Evolutionary conservation across 148 eudicot species (phyloP).

Genomic region (Silene latifolia): DNA sequence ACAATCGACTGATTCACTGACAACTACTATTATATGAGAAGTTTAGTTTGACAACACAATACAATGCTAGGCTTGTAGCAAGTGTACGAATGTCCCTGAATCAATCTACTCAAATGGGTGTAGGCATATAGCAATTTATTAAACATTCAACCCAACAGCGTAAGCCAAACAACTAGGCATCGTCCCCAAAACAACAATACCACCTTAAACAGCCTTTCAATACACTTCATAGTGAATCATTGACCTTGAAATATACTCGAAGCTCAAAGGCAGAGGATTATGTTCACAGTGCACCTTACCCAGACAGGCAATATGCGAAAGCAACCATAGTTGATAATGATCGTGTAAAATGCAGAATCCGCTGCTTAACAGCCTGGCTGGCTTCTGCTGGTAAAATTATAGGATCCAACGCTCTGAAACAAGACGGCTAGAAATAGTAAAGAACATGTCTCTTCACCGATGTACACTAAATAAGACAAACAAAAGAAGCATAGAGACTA

Average conservation of each 20-base stretch:
- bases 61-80: too few species aligned
- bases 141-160: too few species aligned
- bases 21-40: too few species aligned
- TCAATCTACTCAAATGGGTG: too few species aligned
- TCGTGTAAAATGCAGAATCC: conserved; percentile 73
- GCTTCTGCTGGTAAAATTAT: conserved; percentile 70
- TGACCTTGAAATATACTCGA: conserved; percentile 1
- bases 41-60: too few species aligned
- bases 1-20: too few species aligned
- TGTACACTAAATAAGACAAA: not conserved
- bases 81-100: too few species aligned
- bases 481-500: not conserved
- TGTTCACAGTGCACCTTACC: conserved; percentile 37
- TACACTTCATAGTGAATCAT: not conserved
- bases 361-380: conserved; percentile 74
- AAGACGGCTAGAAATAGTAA: conserved; percentile 6
- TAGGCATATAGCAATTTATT: too few species aligned
- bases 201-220: too few species aligned
- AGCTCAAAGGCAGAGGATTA: not conserved
- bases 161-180: too few species aligned
- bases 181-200: too few species aligned
- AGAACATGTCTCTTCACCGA: not conserved
- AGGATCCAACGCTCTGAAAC: conserved; percentile 77
- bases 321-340: conserved; percentile 88
- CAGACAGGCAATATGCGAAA: conserved; percentile 75